Percentiles rank a stretch among this genome's conserved stretches.
phyloP scores from a whole-genome alignment of 2,329 filamentous ascomycete genomes.

The Dactylonectria macrodidyma region DNA sequence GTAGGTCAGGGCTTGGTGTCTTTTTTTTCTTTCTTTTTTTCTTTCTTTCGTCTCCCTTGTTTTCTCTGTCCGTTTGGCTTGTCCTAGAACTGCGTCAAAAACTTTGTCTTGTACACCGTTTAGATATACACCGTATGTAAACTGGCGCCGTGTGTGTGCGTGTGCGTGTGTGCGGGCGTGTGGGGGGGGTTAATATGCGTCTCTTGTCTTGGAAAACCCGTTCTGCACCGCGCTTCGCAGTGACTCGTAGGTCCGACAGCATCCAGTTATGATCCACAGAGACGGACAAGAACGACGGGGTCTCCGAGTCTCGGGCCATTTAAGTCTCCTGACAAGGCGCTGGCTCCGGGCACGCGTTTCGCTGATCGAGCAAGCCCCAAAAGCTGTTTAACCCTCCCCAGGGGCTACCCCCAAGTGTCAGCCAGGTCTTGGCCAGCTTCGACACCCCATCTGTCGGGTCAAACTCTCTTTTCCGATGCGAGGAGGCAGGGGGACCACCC shows the following conservation, averaged over 20 bases:
- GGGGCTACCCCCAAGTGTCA: not conserved
- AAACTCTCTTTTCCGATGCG: slow-evolving; percentile 24
- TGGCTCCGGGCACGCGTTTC: not conserved
- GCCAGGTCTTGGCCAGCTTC: slow-evolving; percentile 13
- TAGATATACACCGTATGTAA: too few relatives aligned
- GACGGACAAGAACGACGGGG: not conserved
- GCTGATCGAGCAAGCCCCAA: slow-evolving; percentile 10
- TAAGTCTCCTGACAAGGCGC: slow-evolving; percentile 10
- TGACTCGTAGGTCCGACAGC: not conserved
- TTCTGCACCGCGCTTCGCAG: too few relatives aligned
- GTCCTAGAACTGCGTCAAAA: too few relatives aligned
- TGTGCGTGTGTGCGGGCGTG: not conserved
- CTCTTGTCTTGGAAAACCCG: not conserved
- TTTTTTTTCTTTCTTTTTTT: too few relatives aligned
- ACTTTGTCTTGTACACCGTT: too few relatives aligned
- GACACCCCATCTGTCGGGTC: slow-evolving; percentile 21
- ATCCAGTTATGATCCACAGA: not conserved
- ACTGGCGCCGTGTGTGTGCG: not conserved
- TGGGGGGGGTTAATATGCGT: not conserved
- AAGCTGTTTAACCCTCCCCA: too few relatives aligned
- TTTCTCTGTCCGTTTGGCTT: too few relatives aligned
- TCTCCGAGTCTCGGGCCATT: slow-evolving; percentile 6
- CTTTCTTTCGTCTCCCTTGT: too few relatives aligned
- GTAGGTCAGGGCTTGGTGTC: too few relatives aligned
- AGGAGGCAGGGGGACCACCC: slow-evolving; percentile 35